phyloP scores from a whole-genome alignment of 1,139 yeast genomes.

The Sugiyamaella grinbergsii region DNA sequence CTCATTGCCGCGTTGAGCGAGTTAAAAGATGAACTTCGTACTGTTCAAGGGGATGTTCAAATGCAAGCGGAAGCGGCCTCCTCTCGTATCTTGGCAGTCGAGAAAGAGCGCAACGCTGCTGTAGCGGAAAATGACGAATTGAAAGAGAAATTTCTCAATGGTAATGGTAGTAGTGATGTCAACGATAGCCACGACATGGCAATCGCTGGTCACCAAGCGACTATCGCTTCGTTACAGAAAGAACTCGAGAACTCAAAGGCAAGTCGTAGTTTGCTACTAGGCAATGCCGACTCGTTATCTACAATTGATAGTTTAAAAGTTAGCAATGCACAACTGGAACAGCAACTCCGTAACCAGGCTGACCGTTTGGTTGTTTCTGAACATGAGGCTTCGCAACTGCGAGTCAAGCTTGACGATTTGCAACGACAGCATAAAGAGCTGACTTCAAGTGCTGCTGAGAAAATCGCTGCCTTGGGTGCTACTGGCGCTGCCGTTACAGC shows the following conservation, averaged over 20 bases:
- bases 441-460: constrained; percentile 35
- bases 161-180: constrained; percentile 13
- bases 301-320: constrained; percentile 26
- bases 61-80: constrained; percentile 43
- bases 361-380: constrained; percentile 33
- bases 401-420: constrained; percentile 28
- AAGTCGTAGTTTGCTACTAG: constrained; percentile 20
- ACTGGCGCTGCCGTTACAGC: constrained; percentile 38
- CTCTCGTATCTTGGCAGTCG: constrained; percentile 35
- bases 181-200: constrained; percentile 13
- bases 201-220: constrained; percentile 21
- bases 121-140: constrained; percentile 20
- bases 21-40: constrained; percentile 41
- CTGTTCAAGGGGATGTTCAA: constrained; percentile 38
- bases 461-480: constrained; percentile 37
- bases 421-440: constrained; percentile 28
- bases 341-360: constrained; percentile 34
- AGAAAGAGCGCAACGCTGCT: constrained; percentile 35
- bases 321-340: constrained; percentile 31
- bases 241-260: constrained; percentile 29
- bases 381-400: constrained; percentile 33
- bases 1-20: constrained; percentile 39
- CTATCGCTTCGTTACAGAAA: constrained; percentile 30
- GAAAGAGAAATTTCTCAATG: constrained; percentile 15
- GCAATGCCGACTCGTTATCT: constrained; percentile 19